Evolutionary conservation across 2,329 filamentous ascomycete species (phyloP).

Genomic region (Fusarium liriodendri): DNA sequence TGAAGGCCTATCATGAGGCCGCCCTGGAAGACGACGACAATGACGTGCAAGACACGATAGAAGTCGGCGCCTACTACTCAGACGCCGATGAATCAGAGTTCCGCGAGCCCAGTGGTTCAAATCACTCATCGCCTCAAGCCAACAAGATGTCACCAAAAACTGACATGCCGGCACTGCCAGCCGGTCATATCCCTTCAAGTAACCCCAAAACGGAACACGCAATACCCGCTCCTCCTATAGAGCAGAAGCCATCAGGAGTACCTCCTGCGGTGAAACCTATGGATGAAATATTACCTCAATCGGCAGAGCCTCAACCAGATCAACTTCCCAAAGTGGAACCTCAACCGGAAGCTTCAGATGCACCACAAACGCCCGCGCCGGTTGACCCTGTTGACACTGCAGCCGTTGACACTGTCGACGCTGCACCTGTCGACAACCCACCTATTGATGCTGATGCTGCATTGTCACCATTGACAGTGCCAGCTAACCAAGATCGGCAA

Average conservation of each 20-base stretch:
- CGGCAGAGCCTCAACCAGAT: constrained; percentile 33
- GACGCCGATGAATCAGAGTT: constrained; percentile 48
- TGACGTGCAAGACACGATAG: constrained; percentile 68
- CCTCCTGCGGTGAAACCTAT: constrained; percentile 26
- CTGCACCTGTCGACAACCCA: background rate
- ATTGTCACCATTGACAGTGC: constrained; percentile 1
- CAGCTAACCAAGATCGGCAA: constrained; percentile 6
- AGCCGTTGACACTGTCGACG: background rate
- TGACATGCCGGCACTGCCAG: constrained; percentile 17
- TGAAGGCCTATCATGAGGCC: constrained; percentile 46
- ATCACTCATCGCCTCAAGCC: constrained; percentile 45
- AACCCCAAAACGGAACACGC: constrained; percentile 7
- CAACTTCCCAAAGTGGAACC: constrained; percentile 37
- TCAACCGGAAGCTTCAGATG: constrained; percentile 14
- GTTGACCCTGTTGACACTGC: background rate
- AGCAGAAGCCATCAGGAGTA: constrained; percentile 8
- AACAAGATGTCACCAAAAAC: constrained; percentile 35
- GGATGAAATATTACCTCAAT: constrained; percentile 24
- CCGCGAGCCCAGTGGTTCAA: constrained; percentile 35
- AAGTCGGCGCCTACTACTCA: constrained; percentile 60
- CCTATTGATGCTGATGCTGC: background rate
- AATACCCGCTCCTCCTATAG: constrained; percentile 8
- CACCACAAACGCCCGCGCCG: constrained; percentile 12
- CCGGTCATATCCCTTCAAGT: background rate
- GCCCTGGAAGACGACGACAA: constrained; percentile 54